Evolutionary conservation across 441 rosid species (phyloP).

Genomic region (Kokia cookei): DNA sequence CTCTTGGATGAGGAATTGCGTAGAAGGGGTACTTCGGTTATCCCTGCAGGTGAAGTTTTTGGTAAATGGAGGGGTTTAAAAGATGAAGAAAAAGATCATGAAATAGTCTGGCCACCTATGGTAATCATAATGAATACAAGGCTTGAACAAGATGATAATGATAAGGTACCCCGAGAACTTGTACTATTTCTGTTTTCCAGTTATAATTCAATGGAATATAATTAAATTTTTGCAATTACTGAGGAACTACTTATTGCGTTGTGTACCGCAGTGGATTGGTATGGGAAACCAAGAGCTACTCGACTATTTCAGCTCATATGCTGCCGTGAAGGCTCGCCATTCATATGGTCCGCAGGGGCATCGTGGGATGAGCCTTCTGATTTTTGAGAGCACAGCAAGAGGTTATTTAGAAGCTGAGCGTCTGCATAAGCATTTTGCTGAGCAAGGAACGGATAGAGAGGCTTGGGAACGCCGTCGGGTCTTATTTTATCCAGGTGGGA

Average conservation of each 20-base stretch:
- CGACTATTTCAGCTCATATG: slow-evolving; percentile 40
- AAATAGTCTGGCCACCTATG: slow-evolving; percentile 74
- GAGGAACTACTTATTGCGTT: neutral
- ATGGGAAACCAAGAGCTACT: slow-evolving; percentile 69
- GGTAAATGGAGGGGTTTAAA: slow-evolving; percentile 62
- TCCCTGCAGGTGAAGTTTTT: slow-evolving; percentile 43
- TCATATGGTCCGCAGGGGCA: slow-evolving; percentile 75
- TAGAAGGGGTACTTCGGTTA: slow-evolving; percentile 43
- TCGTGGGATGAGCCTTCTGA: slow-evolving; percentile 58
- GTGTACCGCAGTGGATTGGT: slow-evolving; percentile 48
- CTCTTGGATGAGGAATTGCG: slow-evolving; percentile 47
- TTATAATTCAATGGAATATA: neutral
- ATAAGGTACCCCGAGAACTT: slow-evolving; percentile 33
- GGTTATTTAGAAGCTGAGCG: slow-evolving; percentile 62
- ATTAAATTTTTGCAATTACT: neutral
- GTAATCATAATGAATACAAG: slow-evolving; percentile 57
- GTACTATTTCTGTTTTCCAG: neutral
- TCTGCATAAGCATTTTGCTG: slow-evolving; percentile 44
- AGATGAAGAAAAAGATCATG: slow-evolving; percentile 45
- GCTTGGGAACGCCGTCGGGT: slow-evolving; percentile 36
- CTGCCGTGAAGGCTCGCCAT: slow-evolving; percentile 53
- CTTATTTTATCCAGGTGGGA: slow-evolving; percentile 37
- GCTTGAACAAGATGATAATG: slow-evolving; percentile 55
- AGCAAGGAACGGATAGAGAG: slow-evolving; percentile 44
- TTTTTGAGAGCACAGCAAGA: slow-evolving; percentile 49